Conservation (phyloP, 257 asterid genomes). For the Jasminum sambac region DNA sequence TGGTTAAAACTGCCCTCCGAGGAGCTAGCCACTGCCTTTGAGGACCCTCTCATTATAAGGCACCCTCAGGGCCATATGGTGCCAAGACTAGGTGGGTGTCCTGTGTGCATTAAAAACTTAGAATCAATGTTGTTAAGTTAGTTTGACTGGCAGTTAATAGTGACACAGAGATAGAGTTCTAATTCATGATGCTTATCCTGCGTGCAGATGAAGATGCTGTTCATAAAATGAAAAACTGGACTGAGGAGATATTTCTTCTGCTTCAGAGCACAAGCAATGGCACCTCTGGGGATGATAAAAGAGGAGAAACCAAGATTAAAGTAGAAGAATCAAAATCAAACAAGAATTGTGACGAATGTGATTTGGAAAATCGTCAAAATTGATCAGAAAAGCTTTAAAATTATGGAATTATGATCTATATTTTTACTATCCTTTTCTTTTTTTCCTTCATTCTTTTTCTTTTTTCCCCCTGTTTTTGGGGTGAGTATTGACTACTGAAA, state of each 20-base stretch:
- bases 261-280: slow-evolving; percentile 15
- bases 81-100: slow-evolving; percentile 53
- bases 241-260: slow-evolving; percentile 22
- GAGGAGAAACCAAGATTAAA: slow-evolving; percentile 5
- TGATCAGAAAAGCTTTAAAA: slow-evolving; percentile 5
- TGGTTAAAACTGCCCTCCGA: slow-evolving; percentile 64
- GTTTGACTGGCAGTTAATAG: too few relatives aligned
- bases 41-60: slow-evolving; percentile 45
- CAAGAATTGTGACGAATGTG: slow-evolving; percentile 7
- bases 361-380: slow-evolving; percentile 4
- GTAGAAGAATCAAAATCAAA: slow-evolving; percentile 21
- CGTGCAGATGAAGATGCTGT: slow-evolving; percentile 46
- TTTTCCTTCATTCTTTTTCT: neutral
- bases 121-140: too few relatives aligned
- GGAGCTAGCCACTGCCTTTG: slow-evolving; percentile 54
- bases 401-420: neutral
- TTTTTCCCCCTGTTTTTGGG: neutral
- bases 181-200: neutral
- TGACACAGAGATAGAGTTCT: too few relatives aligned
- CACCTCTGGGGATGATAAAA: neutral
- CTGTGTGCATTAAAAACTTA: too few relatives aligned
- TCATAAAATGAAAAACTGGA: slow-evolving; percentile 42
- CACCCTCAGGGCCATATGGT: slow-evolving; percentile 77
- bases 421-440: neutral
- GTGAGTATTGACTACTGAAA: neutral